These are phyloP conservation scores for Anthostomella pinea DNA, from an alignment of 2,329 filamentous ascomycete species.

Conservation along the genomic window DNA sequence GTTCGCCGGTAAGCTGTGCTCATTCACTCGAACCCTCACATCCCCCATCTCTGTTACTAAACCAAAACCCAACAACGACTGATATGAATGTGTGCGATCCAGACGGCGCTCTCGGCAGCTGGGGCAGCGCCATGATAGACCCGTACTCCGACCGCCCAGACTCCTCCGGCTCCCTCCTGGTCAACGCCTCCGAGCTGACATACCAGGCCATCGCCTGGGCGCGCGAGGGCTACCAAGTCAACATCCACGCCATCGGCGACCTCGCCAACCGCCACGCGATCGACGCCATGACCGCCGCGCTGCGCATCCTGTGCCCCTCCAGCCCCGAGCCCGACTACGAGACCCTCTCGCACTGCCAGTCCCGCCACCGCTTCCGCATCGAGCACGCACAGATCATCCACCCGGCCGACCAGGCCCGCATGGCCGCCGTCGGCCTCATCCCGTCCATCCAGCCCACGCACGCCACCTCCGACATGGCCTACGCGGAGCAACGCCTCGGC, in stretches of 20 bases:
- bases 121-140: constrained; percentile 70
- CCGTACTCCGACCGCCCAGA: constrained; percentile 64
- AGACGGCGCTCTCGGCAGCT: constrained; percentile 69
- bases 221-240: constrained; percentile 61
- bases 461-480: constrained; percentile 68
- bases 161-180: constrained; percentile 62
- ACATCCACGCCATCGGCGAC: constrained; percentile 72
- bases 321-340: no score
- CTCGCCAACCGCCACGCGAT: constrained; percentile 63
- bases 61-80: no score
- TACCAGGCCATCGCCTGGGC: constrained; percentile 57
- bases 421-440: constrained; percentile 58
- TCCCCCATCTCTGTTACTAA: no score
- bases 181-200: constrained; percentile 59
- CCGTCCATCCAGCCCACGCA: constrained; percentile 71
- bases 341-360: constrained; percentile 48
- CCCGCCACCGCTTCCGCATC: constrained; percentile 59
- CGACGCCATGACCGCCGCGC: constrained; percentile 58
- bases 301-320: constrained; percentile 53
- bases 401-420: constrained; percentile 59
- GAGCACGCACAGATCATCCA: constrained; percentile 71
- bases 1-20: constrained; percentile 60
- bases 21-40: no score
- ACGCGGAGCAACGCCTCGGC: constrained; percentile 61
- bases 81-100: no score